Percentiles rank a stretch among this genome's conserved stretches.
Conservation (phyloP, 768 basidiomycete species). For the Tylopilus intermedius region DNA sequence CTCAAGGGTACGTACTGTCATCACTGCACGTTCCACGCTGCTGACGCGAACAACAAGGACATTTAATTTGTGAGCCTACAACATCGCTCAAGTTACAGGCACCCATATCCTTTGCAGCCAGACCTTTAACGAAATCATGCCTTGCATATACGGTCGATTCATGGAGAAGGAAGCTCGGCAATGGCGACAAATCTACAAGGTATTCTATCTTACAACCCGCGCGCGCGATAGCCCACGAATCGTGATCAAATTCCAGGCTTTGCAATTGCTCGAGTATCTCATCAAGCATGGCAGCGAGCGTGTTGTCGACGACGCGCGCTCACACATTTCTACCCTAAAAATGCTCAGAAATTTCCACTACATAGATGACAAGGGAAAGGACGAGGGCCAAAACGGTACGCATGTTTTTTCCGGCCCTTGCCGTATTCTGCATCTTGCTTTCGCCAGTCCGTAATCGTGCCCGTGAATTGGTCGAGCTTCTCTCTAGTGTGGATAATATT, state of each 20-base stretch:
- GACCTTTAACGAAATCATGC: slow-evolving; percentile 99
- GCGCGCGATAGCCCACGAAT: not conserved
- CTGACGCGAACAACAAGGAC: slow-evolving; percentile 52
- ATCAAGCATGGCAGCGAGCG: slow-evolving; percentile 97
- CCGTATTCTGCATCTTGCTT: not conserved
- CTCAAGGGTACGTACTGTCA: slow-evolving; percentile 70
- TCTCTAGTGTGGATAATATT: slow-evolving; percentile 88
- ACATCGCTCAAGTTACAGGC: not conserved
- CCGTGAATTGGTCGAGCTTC: slow-evolving; percentile 85
- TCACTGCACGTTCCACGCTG: not conserved
- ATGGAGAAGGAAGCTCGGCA: slow-evolving; percentile 98
- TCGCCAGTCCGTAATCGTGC: slow-evolving; percentile 86
- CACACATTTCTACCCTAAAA: slow-evolving; percentile 92
- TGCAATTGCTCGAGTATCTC: slow-evolving; percentile 92
- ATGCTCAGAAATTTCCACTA: slow-evolving; percentile 98
- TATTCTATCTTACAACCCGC: slow-evolving; percentile 17
- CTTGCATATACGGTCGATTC: slow-evolving; percentile 88
- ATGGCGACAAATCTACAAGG: slow-evolving; percentile 99
- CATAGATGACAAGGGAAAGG: slow-evolving; percentile 97
- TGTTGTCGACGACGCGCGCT: slow-evolving; percentile 94
- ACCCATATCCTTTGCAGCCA: slow-evolving; percentile 49
- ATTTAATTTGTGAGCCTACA: slow-evolving; percentile 82
- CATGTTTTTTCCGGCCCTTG: not conserved
- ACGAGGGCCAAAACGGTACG: slow-evolving; percentile 95
- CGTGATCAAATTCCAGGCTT: slow-evolving; percentile 46